Evolutionary conservation across 345 rosid species (phyloP), one percentile per base, ranked within the genome.

Genomic region (Pseudoturritis turrita): DNA sequence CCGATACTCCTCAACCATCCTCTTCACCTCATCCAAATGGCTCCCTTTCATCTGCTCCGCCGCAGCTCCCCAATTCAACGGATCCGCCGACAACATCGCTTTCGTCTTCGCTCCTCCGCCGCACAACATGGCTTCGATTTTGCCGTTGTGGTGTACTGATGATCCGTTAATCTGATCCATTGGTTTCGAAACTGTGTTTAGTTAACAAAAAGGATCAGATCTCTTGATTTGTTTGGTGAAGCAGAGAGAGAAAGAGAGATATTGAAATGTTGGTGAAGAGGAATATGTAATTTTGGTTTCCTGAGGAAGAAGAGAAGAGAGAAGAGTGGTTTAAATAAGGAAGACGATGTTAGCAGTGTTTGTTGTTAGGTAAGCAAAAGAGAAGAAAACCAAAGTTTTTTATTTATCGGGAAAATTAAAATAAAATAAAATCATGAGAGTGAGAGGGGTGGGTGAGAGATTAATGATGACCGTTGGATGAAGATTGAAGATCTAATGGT

Each of bases 31-130:
- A 7, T 89, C 92, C 0, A 89, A 83, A 75, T 92, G 96, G 69
- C 96, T 89, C 1, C 98, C 96, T 70, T 77, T 84, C 75, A 92
- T 46, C 50, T 92, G 81, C 65, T 90, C 91, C n/a, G 96, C 95
- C 0, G 92, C 90, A 3, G 35, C 14, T 2, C 79, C 85, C 98
- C 96, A 89, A 56, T 81, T 86, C 81, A 92, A 71, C 0, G 96
- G 98, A 81, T 92, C 96, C 19, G 56, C 68, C 15, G 15, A 14
- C 19, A 28, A n/a, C 2, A 31, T 17, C 43, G 15, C 22, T 37
- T 35, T 65, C 5, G 40, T 53, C 44, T 61, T 62, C 29, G 43
- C 55, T 60, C 23, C 78, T 60, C 62, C 56, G 5, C 31, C 51
- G 65, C 75, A 76, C 26, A 70, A 39, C 75, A 62, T 76, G 2